Conservation (phyloP, 352 stramenopile species). For the Halophytophthora batemanensis region DNA sequence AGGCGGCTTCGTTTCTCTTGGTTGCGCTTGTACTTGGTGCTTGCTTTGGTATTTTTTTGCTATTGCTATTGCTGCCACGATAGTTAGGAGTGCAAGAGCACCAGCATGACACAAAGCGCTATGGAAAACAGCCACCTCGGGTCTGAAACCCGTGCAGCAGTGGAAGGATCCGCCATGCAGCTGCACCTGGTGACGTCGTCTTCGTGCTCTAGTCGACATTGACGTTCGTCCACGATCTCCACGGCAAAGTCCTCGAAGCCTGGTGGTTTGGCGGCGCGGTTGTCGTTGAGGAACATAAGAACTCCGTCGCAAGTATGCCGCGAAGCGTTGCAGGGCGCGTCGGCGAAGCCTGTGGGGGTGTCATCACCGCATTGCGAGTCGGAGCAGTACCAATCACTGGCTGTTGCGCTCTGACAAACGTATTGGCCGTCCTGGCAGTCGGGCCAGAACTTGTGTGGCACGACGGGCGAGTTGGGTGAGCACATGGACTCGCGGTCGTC, state of each 20-base stretch:
- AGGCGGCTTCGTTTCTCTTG: slow-evolving; percentile 8
- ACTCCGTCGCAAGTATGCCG: slow-evolving; percentile 53
- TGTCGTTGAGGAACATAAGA: slow-evolving; percentile 78
- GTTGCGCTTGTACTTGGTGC: slow-evolving; percentile 3
- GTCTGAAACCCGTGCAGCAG: slow-evolving; percentile 5
- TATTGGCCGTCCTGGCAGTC: slow-evolving; percentile 55
- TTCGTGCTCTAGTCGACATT: slow-evolving; percentile 31
- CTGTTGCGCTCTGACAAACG: slow-evolving; percentile 39
- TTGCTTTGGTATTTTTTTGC: slow-evolving; percentile 11
- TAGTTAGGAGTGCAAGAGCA: neutral
- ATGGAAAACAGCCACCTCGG: slow-evolving; percentile 6
- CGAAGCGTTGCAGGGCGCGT: slow-evolving; percentile 52
- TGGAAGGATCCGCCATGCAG: slow-evolving; percentile 40
- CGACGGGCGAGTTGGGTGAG: slow-evolving; percentile 59
- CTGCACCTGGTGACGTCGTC: slow-evolving; percentile 36
- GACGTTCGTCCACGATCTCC: slow-evolving; percentile 62
- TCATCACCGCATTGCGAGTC: slow-evolving; percentile 35
- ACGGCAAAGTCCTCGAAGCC: slow-evolving; percentile 67
- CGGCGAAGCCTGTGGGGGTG: slow-evolving; percentile 55
- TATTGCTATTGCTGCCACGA: neutral
- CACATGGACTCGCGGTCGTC: slow-evolving; percentile 57
- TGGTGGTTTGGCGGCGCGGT: slow-evolving; percentile 67
- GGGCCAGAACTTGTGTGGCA: slow-evolving; percentile 50
- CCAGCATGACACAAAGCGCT: slow-evolving; percentile 8
- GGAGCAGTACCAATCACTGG: slow-evolving; percentile 57